Evolutionary conservation across 495 filamentous ascomycete species (phyloP), one percentile per base, ranked within the genome.

Genomic region (Cercophora samala): DNA sequence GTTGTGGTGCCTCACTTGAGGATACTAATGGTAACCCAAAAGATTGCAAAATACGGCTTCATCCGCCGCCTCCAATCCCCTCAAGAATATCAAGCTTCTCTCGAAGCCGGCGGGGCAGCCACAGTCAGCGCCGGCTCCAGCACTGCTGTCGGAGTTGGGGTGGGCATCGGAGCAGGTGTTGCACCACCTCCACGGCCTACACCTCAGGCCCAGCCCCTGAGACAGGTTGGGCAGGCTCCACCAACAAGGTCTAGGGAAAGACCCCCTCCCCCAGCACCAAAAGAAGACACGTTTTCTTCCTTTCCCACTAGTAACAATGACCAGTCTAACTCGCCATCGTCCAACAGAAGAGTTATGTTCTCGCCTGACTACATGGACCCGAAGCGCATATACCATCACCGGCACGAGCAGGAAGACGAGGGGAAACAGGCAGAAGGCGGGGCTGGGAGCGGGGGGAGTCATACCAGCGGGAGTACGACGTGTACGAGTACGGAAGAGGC

Each of bases 21-120:
- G 19, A 21, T n/a, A 13, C 15, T 37, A 26, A 63, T 60, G 17
- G 9, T 46, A 13, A 13, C 1, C 21, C 15, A 5, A 18, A 24
- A 65, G 68, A 67, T 65, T n/a, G 65, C 62, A 55, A 64, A 51
- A 22, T 58, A 51, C 58, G 68, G 68, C 17, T 65, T 56, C 58
- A 53, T 70, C 32, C 55, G 58, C 11, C 55, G 62, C 13, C 58
- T 70, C 17, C 65, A 66, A 21, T 62, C 68, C 18, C 23, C 65
- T 6, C 65, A 70, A 22, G 68, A 70, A 29, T 70, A 70, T 58
- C 61, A 66, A 60, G 24, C 58, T 22, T 24, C 22, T 2, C 58
- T 23, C 5, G 17, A 60, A 56, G 22, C 53, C 8, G n/a, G 22
- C 37, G 37, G 37, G 3, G 37, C 37, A 46, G 5, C 37, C 6